Evolutionary conservation across 2,329 filamentous ascomycete genomes (phyloP), one percentile per base, ranked within the genome.

Genomic region (Rugonectria rugulosa): DNA sequence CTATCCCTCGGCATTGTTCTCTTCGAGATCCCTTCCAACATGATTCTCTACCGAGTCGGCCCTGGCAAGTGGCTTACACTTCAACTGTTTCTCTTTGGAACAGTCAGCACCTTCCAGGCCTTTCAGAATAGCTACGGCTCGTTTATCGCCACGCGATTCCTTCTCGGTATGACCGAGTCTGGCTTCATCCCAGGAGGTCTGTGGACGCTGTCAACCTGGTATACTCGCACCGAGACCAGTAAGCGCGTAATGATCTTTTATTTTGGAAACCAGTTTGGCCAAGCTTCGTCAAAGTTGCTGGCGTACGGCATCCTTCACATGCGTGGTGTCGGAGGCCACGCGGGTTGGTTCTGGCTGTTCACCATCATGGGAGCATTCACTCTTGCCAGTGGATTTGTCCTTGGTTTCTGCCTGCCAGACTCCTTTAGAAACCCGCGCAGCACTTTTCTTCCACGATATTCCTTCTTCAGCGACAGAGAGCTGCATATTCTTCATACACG

Each of bases 291-390:
- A 0, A 69, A 71, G 53, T 71, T 81, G 3, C 62, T 80, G 3
- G 78, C 77, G 1, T 79, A 74, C 31, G 77, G 74, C 3, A 79
- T 81, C 29, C 72, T 85, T 20, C 78, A 80, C 50, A 77, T 85
- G 72, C 68, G 74, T 6, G 81, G 80, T 2, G 73, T 77, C 2
- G 74, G 70, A 2, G 78, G 77, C 6, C 71, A 79, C 49, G 64
- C 77, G 0, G 82, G 82, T n/a, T 85, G 82, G 82, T 79, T 81
- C 60, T 85, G 82, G 82, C 72, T 85, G 2, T 85, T 84, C 60
- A 66, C 72, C 10, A 68, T 84, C 23, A 82, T 83, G 73, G 82
- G 81, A 1, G 65, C 72, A 12, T 83, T 85, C 59, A 84, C 81
- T n/a, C 65, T 83, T 10, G 51, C 75, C 11, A 69, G 70, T 21